Evolutionary conservation across 305 asterid genomes (phyloP).

Genomic region (Coffea humblotiana): DNA sequence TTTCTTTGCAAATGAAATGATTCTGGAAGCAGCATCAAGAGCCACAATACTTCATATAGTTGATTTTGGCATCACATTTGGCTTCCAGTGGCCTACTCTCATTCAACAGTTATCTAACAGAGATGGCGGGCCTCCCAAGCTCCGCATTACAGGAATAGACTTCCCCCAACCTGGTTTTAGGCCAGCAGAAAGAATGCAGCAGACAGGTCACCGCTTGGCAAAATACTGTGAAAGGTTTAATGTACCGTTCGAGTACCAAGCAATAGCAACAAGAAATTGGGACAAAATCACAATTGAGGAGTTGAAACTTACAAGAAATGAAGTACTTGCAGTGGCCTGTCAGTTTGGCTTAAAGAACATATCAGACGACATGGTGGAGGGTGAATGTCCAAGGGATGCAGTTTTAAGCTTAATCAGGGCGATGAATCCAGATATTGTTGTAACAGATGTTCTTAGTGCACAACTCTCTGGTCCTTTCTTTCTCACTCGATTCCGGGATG

Average conservation of each 20-base stretch:
- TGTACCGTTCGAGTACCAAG: slow-evolving; percentile 26
- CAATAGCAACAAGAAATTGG: slow-evolving; percentile 31
- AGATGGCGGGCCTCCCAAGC: slow-evolving; percentile 30
- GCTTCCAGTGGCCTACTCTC: slow-evolving; percentile 39
- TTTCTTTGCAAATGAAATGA: slow-evolving; percentile 29
- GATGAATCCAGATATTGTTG: slow-evolving; percentile 32
- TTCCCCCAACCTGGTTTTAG: slow-evolving; percentile 28
- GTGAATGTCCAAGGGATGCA: slow-evolving; percentile 20
- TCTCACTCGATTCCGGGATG: slow-evolving; percentile 29
- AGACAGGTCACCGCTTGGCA: slow-evolving; percentile 34
- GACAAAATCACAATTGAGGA: slow-evolving; percentile 24
- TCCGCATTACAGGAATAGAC: slow-evolving; percentile 33
- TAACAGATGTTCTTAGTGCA: slow-evolving; percentile 24
- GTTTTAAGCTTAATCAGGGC: slow-evolving; percentile 27
- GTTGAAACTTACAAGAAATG: slow-evolving; percentile 21
- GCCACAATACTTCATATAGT: slow-evolving; percentile 26
- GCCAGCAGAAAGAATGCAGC: slow-evolving; percentile 24
- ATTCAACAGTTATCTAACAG: slow-evolving; percentile 23
- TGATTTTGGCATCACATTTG: slow-evolving; percentile 34
- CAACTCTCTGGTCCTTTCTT: slow-evolving; percentile 28
- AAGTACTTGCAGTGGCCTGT: slow-evolving; percentile 31
- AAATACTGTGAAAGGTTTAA: slow-evolving; percentile 30
- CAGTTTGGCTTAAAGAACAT: slow-evolving; percentile 20
- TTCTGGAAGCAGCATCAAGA: slow-evolving; percentile 15
- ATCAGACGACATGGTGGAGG: slow-evolving; percentile 23